Conservation (phyloP, 371 early-diverging fungal species). For the Mucor piriformis region DNA sequence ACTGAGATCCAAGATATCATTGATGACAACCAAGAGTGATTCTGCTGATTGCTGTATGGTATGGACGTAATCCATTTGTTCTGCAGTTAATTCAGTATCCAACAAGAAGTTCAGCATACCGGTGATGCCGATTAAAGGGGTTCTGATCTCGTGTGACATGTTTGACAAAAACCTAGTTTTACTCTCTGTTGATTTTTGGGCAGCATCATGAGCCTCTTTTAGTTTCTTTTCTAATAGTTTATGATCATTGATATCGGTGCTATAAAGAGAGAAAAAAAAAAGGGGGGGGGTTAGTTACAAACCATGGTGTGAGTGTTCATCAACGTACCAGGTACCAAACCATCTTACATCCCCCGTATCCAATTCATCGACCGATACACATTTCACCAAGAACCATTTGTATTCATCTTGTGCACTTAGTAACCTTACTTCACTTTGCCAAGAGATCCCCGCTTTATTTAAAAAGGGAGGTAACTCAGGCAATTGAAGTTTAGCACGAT, state of each 20-base stretch:
- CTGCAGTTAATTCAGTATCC: slow-evolving; percentile 62
- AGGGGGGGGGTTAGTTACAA: no score
- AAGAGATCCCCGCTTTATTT: slow-evolving; percentile 52
- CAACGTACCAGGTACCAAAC: slow-evolving; percentile 64
- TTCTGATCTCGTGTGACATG: slow-evolving; percentile 74
- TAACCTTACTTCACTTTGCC: slow-evolving; percentile 62
- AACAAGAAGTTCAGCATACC: slow-evolving; percentile 70
- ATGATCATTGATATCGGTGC: slow-evolving; percentile 70
- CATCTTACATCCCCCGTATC: slow-evolving; percentile 63
- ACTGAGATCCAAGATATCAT: slow-evolving; percentile 70
- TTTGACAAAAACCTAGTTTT: slow-evolving; percentile 70
- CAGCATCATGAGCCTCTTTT: slow-evolving; percentile 71
- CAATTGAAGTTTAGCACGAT: slow-evolving; percentile 56
- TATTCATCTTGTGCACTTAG: slow-evolving; percentile 52
- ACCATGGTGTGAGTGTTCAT: no score
- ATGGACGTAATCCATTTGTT: slow-evolving; percentile 69
- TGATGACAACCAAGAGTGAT: slow-evolving; percentile 66
- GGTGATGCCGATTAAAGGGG: slow-evolving; percentile 68
- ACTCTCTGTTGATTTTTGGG: slow-evolving; percentile 70
- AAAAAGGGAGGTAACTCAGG: slow-evolving; percentile 47
- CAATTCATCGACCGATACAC: slow-evolving; percentile 61
- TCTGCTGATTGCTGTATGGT: slow-evolving; percentile 70
- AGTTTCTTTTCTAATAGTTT: slow-evolving; percentile 65
- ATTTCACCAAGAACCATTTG: slow-evolving; percentile 68
- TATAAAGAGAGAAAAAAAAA: slow-evolving; percentile 3